phyloP scores from a whole-genome alignment of 2,329 filamentous ascomycete genomes.

The Chaetomiaceae sp. region DNA sequence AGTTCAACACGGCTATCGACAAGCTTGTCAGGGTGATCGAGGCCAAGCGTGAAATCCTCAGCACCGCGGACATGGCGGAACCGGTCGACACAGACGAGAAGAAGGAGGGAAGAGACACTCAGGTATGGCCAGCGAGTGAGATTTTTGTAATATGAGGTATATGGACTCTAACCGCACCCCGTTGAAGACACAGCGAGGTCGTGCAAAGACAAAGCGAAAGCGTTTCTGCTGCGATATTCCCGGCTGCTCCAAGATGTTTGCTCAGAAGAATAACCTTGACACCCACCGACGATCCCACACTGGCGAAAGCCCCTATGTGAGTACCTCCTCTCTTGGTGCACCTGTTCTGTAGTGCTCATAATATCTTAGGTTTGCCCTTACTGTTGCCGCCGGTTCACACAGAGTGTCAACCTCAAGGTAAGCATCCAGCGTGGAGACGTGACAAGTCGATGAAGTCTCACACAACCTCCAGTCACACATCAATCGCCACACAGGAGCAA shows the following conservation, averaged over 20 bases:
- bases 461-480: constrained; percentile 64
- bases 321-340: constrained; percentile 30
- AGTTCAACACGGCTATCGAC: constrained; percentile 80
- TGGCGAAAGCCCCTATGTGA: constrained; percentile 83
- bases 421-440: constrained; percentile 20
- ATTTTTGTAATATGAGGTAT: too few relatives aligned
- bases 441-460: constrained; percentile 10
- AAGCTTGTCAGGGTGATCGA: constrained; percentile 87
- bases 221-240: constrained; percentile 69
- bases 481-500: constrained; percentile 80
- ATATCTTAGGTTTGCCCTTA: constrained; percentile 57
- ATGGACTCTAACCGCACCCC: not conserved
- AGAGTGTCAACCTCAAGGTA: constrained; percentile 86
- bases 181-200: not conserved
- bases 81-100: constrained; percentile 3
- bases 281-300: constrained; percentile 88
- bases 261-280: constrained; percentile 87
- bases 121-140: constrained; percentile 15
- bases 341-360: constrained; percentile 24
- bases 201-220: constrained; percentile 44
- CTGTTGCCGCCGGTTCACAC: constrained; percentile 79
- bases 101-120: constrained; percentile 41
- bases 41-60: constrained; percentile 49
- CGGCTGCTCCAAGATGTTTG: constrained; percentile 76
- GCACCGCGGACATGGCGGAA: constrained; percentile 24